phyloP scores from a whole-genome alignment of 306 rosid genomes.

The Sindora glabra region DNA sequence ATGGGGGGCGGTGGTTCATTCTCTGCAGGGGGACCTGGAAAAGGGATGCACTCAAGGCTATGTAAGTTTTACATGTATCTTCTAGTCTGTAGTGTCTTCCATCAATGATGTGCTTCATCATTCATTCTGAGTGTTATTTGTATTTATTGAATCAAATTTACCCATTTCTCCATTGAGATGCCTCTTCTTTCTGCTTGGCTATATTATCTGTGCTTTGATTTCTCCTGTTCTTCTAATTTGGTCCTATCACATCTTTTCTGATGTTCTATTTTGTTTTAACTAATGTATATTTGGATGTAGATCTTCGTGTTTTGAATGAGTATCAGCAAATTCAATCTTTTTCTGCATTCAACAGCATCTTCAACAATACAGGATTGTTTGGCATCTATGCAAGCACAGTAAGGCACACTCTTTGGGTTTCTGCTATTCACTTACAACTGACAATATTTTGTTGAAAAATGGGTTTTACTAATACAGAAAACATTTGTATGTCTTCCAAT shows the following conservation, averaged over 20 bases:
- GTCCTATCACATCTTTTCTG: not conserved
- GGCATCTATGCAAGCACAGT: conserved; percentile 85
- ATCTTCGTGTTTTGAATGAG: conserved; percentile 77
- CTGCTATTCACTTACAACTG: not conserved
- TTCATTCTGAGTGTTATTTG: not conserved
- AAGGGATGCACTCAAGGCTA: conserved; percentile 97
- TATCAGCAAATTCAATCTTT: conserved; percentile 73
- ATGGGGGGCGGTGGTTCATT: conserved; percentile 98
- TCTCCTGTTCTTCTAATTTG: not conserved
- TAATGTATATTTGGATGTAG: conserved; percentile 27
- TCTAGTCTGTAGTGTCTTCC: not conserved
- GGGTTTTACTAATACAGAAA: too few relatives aligned
- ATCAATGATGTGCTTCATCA: not conserved
- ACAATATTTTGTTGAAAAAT: not conserved
- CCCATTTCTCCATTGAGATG: not conserved
- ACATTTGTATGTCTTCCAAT: not conserved
- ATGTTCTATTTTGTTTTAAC: not conserved
- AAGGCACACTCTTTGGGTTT: conserved; percentile 34
- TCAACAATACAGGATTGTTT: conserved; percentile 77
- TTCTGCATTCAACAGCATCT: conserved; percentile 92
- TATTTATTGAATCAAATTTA: not conserved
- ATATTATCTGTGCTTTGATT: conserved; percentile 7
- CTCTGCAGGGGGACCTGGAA: conserved; percentile 96
- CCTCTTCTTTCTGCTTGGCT: not conserved
- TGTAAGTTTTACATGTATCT: conserved; percentile 43